Conservation (phyloP, 2,329 filamentous ascomycete species). For the Hirsutella minnesotensis region DNA sequence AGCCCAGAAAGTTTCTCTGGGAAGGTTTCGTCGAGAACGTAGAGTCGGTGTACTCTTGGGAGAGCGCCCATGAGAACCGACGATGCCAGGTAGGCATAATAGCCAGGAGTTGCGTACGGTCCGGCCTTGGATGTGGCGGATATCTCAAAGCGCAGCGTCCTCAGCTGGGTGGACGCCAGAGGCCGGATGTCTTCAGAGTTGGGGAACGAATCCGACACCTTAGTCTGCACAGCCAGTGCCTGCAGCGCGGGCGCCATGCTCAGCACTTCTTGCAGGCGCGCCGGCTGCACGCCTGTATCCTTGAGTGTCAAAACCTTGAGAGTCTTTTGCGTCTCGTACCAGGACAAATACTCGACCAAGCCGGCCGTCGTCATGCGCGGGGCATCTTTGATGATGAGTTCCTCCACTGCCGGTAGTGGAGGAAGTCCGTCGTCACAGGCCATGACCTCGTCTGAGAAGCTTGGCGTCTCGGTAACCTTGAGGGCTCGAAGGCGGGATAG, state of each 20-base stretch:
- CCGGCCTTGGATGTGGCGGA: conserved; percentile 45
- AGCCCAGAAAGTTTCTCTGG: conserved; percentile 65
- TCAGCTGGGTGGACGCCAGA: conserved; percentile 56
- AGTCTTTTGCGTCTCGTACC: conserved; percentile 43
- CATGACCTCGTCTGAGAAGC: conserved; percentile 70
- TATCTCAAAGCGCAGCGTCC: conserved; percentile 74
- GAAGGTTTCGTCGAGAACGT: conserved; percentile 77
- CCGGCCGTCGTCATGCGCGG: conserved; percentile 62
- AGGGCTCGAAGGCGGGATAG: conserved; percentile 60
- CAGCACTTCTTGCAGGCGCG: conserved; percentile 49
- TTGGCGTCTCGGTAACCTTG: conserved; percentile 57
- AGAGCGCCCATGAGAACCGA: conserved; percentile 68
- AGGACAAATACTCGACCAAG: conserved; percentile 54
- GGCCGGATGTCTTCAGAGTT: conserved; percentile 39
- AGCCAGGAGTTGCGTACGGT: conserved; percentile 47
- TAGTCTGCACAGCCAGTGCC: conserved; percentile 42
- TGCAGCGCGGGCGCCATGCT: conserved; percentile 43
- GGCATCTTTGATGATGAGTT: conserved; percentile 60
- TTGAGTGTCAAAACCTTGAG: conserved; percentile 60
- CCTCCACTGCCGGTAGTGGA: conserved; percentile 61
- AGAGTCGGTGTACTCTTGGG: conserved; percentile 63
- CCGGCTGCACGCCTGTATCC: conserved; percentile 56
- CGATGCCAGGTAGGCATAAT: conserved; percentile 78
- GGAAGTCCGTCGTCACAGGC: conserved; percentile 52
- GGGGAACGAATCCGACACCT: conserved; percentile 38